Percentiles rank a stretch among this genome's conserved stretches.
phyloP scores from a whole-genome alignment of 2,329 filamentous ascomycete species.

The Ophidiomyces ophidiicola region DNA sequence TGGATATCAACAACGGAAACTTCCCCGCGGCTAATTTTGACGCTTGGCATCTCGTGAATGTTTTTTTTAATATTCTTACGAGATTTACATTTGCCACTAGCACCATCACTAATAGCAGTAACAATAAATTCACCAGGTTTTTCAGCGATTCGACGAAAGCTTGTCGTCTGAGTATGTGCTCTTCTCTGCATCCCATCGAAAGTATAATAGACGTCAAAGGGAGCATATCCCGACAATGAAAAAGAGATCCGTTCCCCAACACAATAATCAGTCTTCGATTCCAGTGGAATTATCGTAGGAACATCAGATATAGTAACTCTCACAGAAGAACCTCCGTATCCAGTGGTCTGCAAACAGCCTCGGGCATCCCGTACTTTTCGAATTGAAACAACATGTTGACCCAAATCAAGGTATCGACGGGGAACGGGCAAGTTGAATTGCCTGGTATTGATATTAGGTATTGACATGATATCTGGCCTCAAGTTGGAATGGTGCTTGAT shows the following conservation, averaged over 20 bases:
- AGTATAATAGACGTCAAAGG: conserved; percentile 85
- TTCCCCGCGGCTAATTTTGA: conserved; percentile 74
- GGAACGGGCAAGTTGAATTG: conserved; percentile 73
- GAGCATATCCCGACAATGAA: conserved; percentile 76
- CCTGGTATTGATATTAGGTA: conserved; percentile 65
- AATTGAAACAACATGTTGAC: conserved; percentile 79
- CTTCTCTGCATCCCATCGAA: conserved; percentile 70
- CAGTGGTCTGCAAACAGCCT: conserved; percentile 70
- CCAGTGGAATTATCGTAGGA: conserved; percentile 76
- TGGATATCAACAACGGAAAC: conserved; percentile 83
- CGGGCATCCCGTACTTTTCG: conserved; percentile 77
- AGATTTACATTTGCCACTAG: conserved; percentile 69
- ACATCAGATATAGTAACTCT: conserved; percentile 89
- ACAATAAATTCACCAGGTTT: conserved; percentile 80
- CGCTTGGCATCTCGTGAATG: conserved; percentile 86
- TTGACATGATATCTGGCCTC: conserved; percentile 66
- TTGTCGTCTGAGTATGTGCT: conserved; percentile 59
- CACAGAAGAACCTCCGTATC: conserved; percentile 60
- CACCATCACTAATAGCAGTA: conserved; percentile 73
- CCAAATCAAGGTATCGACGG: conserved; percentile 68
- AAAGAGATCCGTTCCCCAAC: conserved; percentile 92
- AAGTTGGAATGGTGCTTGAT: conserved; percentile 80
- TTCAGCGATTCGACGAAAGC: conserved; percentile 86
- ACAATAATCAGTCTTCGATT: conserved; percentile 77
- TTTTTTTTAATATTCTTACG: conserved; percentile 63